Evolutionary conservation across 1,284 basidiomycete species (phyloP), one percentile per base, ranked within the genome.

Genomic region (Singerocomus inundabilis): DNA sequence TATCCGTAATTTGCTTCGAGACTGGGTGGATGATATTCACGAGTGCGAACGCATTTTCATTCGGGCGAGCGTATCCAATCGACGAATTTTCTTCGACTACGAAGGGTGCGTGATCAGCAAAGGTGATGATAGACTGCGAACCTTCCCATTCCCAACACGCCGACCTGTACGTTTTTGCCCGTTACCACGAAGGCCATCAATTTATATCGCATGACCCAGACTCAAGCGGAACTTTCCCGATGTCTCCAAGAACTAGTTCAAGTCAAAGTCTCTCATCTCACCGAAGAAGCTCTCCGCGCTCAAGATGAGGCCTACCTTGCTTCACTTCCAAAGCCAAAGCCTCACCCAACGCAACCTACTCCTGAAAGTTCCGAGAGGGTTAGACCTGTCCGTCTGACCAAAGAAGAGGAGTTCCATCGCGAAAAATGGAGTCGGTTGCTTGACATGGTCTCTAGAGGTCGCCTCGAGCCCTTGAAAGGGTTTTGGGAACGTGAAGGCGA

Each of bases 121-220:
- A 72, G 73, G 78, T 72, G 57, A 97, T 59, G 79, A 81, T 21
- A 79, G 94, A 37, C 72, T 98, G 30, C 81, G 93, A 42, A 89
- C 85, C 0, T 96, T 96, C 69, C 93, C 93, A 0, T 98, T 98
- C 70, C 93, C 93, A 6, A 98, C 94, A 2, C 84, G 93, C 28
- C 79, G 94, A 57, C 93, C 94, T 9, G 92, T 94, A 65, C 56
- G 88, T 76, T 28, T 46, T 44, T 29, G 16, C n/a, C 25, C 24
- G 28, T 25, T 37, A 33, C 45, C 9, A 18, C 9, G 6, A 36
- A 28, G 25, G 49, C 28, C 16, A 16, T 18, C 28, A n/a, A 31
- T 47, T 59, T 32, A 61, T 38, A 24, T 32, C 39, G 34, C 55
- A 45, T 46, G 7, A 33, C 44, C 46, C 29, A 96, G 85, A 98